Evolutionary conservation across 495 filamentous ascomycete genomes (phyloP).

Genomic region (Annulohypoxylon moriforme): DNA sequence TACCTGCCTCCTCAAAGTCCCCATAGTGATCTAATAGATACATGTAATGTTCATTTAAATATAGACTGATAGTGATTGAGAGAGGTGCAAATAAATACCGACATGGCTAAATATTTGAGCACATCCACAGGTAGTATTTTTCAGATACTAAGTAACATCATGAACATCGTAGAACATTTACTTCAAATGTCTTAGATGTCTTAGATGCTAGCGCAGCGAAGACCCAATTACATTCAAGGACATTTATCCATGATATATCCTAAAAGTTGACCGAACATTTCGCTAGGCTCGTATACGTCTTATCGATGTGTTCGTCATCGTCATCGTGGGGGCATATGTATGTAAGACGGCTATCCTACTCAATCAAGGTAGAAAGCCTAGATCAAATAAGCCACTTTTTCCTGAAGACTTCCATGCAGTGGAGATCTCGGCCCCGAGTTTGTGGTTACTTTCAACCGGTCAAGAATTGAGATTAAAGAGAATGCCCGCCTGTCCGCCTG

Average conservation of each 20-base stretch:
- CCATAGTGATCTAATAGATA: too few relatives aligned
- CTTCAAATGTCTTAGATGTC: too few relatives aligned
- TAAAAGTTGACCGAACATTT: background rate
- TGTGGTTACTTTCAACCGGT: conserved; percentile 21
- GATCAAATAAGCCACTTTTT: conserved; percentile 19
- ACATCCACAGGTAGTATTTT: too few relatives aligned
- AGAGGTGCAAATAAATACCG: too few relatives aligned
- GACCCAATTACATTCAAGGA: background rate
- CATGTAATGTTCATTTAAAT: too few relatives aligned
- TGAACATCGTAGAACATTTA: too few relatives aligned
- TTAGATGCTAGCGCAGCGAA: background rate
- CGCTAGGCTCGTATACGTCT: background rate
- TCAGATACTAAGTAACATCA: too few relatives aligned
- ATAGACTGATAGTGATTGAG: too few relatives aligned
- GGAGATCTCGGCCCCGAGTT: conserved; percentile 37
- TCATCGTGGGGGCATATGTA: conserved; percentile 23
- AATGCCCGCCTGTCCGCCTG: background rate
- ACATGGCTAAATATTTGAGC: too few relatives aligned
- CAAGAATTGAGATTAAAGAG: conserved; percentile 10
- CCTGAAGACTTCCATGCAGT: conserved; percentile 12
- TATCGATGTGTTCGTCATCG: conserved; percentile 12
- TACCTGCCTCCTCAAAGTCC: too few relatives aligned
- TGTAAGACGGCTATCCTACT: conserved; percentile 36
- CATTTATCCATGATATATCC: background rate
- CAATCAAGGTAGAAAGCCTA: conserved; percentile 9